Evolutionary conservation across 2,329 filamentous ascomycete species (phyloP), one percentile per base, ranked within the genome.

Genomic region (Beauveria caledonica): DNA sequence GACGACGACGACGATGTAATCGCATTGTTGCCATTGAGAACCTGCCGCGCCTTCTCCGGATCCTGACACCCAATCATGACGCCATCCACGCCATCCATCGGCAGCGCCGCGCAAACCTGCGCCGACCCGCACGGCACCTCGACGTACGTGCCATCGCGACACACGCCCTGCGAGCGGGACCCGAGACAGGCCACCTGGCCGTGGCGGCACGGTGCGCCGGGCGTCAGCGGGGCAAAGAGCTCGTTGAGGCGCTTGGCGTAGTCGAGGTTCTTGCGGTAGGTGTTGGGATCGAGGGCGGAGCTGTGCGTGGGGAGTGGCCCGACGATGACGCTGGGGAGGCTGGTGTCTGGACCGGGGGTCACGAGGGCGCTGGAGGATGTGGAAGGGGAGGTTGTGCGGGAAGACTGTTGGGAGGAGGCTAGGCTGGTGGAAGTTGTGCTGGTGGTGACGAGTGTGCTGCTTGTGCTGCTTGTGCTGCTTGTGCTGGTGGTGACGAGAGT

Each of bases 31-130:
- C 52, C 59, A 8, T 77, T 78, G 3, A 85, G 70, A 8, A 82
- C 71, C 4, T 66, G 68, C 46, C 71, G 66, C 0, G 80, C 82
- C 2, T 70, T 69, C 3, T 67, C 66, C 10, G 69, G 65, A 53
- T 78, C 70, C 29, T 73, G 71, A 63, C 83, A 86, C 3, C 74
- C 76, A 25, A 86, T 71, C 58, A 73, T 68, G 10, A 82, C 79
- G 3, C 81, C 82, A 0, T 66, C 66, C 0, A 74, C 74, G 11
- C 69, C 76, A 42, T 74, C 77, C 74, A 84, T 78, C 0, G 84
- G 84, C 63, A 85, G 68, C 2, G 80, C 83, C 53, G 77, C 80
- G 69, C 83, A 86, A 52, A 72, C 69, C 50, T 69, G 68, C 10
- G 70, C 71, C 1, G 64, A 46, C 33, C 70, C 72, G 45, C 77